phyloP scores from a whole-genome alignment of 257 asterid species.

The Solanum ahanhuiri region DNA sequence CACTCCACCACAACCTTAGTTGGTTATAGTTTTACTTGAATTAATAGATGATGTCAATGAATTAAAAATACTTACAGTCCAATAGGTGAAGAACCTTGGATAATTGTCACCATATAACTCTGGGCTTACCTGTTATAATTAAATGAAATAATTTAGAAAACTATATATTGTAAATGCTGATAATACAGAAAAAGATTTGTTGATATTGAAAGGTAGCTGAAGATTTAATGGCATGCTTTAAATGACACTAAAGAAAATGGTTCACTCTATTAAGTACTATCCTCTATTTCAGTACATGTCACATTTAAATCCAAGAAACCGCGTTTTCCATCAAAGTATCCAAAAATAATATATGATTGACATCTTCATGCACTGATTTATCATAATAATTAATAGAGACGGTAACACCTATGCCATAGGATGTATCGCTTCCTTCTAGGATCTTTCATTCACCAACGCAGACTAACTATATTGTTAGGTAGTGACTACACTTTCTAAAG shows the following conservation, averaged over 20 bases:
- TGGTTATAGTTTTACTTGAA: too few relatives aligned
- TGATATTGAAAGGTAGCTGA: constrained; percentile 28
- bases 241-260: constrained; percentile 6
- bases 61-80: constrained; percentile 55
- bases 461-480: too few relatives aligned
- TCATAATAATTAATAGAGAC: neutral
- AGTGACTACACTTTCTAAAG: neutral
- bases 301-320: neutral
- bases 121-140: constrained; percentile 64
- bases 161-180: neutral
- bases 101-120: constrained; percentile 80
- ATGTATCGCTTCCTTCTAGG: neutral
- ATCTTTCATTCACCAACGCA: neutral
- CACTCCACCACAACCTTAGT: too few relatives aligned
- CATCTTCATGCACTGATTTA: neutral
- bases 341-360: neutral
- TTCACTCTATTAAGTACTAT: neutral
- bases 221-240: constrained; percentile 20
- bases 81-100: constrained; percentile 86
- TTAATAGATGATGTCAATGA: too few relatives aligned
- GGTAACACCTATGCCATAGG: too few relatives aligned
- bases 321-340: neutral
- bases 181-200: neutral
- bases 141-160: constrained; percentile 9
- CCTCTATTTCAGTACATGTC: neutral